Base-by-base conservation (phyloP, 441 rosid species). In the Jatropha multifida region DNA sequence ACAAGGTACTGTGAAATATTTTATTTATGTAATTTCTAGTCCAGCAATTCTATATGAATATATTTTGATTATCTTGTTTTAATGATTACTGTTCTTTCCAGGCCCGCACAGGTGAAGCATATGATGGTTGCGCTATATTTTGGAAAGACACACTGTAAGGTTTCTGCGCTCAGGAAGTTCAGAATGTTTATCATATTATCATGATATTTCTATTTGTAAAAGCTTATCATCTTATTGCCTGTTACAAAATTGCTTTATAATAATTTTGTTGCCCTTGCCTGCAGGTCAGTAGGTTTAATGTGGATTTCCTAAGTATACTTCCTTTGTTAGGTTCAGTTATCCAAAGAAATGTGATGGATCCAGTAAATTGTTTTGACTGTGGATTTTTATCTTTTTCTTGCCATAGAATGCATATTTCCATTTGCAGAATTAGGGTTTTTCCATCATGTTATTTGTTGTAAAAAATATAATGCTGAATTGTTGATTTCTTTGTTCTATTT, bases 121-220 rank as follows among this genome's bases (percentile, higher is more conserved):
- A 74, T 77, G 99, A 96, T 86, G 98, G 99, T 42, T 92, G 98
- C 83, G 97, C 99, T 66, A 82, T 89, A 52, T 96, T 92, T 82
- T 96, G 99, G 99, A 89, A 86, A 78, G 88, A 90, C 5, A 80
- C 83, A 49, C 64, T 65, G 99, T 95, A 87, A 90, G 90, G 71
- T 27, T 67, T 56, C 41, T 26, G 18, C 1, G 11, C 2, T 69
- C 17, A 54, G n/a, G 23, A 54, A 54, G 37, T 37, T 52, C 27
- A 0, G 5, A 55, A 52, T 68, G 62, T 9, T 46, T 69, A 49
- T 68, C 10, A 0, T 68, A 23, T 51, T 18, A 27, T 51, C 26
- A 15, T 63, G 20, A 38, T 3, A 37, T 62, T 17, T 14, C 20
- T 63, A 6, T 3, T 14, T 62, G 38, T 11, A 42, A 4, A 37